A percentile compares a stretch with the other conserved stretches of the same genome.
Conservation (phyloP, 306 rosid genomes). For the Boehmeria nivea region DNA sequence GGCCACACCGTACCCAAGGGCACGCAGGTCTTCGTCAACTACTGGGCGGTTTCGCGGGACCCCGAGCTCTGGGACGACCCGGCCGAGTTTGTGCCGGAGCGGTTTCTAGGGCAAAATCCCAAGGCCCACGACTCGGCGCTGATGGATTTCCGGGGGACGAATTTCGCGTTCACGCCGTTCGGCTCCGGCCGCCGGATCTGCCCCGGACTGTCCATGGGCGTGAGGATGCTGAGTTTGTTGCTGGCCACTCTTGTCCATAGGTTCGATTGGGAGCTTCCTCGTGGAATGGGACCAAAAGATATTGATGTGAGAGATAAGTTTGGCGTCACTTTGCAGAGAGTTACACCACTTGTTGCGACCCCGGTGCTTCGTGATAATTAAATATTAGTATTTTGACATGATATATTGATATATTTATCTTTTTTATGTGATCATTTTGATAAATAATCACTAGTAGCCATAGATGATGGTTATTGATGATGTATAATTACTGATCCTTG, state of each 20-base stretch:
- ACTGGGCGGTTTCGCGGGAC: slow-evolving; percentile 9
- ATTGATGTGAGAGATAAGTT: not conserved
- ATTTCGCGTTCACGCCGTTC: slow-evolving; percentile 4
- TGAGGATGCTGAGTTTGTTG: slow-evolving; percentile 11
- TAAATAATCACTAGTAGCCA: too few species aligned
- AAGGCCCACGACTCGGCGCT: too few species aligned
- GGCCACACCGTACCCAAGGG: not conserved
- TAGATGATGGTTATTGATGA: too few species aligned
- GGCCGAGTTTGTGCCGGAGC: slow-evolving; percentile 1
- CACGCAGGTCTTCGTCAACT: not conserved
- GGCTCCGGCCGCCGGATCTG: slow-evolving; percentile 7
- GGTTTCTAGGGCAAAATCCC: slow-evolving; percentile 7
- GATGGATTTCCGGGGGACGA: not conserved
- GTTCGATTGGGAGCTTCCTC: slow-evolving; percentile 12
- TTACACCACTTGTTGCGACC: slow-evolving; percentile 1
- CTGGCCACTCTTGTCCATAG: slow-evolving; percentile 3
- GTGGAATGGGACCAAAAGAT: not conserved
- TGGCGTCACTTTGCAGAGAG: slow-evolving; percentile 10
- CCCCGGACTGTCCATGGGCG: slow-evolving; percentile 7
- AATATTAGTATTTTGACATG: too few species aligned
- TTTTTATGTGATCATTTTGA: too few species aligned
- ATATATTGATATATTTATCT: too few species aligned
- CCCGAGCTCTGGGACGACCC: slow-evolving; percentile 6
- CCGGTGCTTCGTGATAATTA: not conserved
- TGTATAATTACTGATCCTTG: too few species aligned